A percentile compares a stretch with the other conserved stretches of the same genome.
phyloP scores from a whole-genome alignment of 306 rosid species.

The Castanea crenata region DNA sequence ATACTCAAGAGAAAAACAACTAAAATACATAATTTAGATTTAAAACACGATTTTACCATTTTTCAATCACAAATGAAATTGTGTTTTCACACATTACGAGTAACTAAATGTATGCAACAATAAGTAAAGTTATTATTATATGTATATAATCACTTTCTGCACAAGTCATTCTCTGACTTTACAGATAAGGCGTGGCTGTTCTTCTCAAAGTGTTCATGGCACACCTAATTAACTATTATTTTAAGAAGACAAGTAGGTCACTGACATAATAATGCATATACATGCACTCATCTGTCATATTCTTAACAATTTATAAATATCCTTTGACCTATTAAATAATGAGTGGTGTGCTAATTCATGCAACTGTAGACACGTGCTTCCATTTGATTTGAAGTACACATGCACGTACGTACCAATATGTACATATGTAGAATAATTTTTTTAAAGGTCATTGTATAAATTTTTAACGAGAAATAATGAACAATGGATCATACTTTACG shows the following conservation, averaged over 20 bases:
- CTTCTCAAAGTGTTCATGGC: background rate
- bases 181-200: constrained; percentile 6
- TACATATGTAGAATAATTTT: constrained; percentile 19
- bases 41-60: no score
- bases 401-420: constrained; percentile 34
- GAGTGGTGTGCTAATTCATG: constrained; percentile 14
- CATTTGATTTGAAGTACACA: constrained; percentile 35
- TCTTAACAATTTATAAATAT: background rate
- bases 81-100: no score
- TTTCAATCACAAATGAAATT: no score
- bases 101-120: no score
- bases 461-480: background rate
- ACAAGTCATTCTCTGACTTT: constrained; percentile 16
- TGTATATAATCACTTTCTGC: background rate
- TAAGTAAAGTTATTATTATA: background rate
- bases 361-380: constrained; percentile 25
- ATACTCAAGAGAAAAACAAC: accelerated
- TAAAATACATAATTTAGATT: no score
- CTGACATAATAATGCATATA: background rate
- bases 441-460: background rate
- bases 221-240: background rate
- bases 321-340: background rate
- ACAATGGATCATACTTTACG: background rate
- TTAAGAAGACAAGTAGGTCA: background rate
- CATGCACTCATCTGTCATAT: background rate